Conservation (phyloP, 2,329 filamentous ascomycete species). For the Sphaerulina populicola region DNA sequence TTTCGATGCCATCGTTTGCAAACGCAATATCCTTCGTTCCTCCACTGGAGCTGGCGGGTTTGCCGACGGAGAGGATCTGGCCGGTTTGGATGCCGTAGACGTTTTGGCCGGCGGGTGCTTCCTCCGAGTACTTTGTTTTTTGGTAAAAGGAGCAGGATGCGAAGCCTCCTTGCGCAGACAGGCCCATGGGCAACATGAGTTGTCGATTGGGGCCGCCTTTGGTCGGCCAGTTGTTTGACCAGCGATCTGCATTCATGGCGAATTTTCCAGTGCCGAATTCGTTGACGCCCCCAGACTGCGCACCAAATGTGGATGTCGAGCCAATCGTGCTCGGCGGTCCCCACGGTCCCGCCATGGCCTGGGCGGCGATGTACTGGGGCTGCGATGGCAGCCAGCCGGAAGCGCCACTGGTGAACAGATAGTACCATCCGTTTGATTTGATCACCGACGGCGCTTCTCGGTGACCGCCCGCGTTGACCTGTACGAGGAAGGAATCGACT, state of each 20-base stretch:
- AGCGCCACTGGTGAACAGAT: conserved; percentile 20
- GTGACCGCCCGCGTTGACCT: conserved; percentile 13
- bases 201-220: conserved; percentile 16
- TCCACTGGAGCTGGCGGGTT: conserved; percentile 9
- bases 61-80: conserved; percentile 18
- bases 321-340: conserved; percentile 13
- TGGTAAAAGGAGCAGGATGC: conserved; percentile 18
- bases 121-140: conserved; percentile 17
- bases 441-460: conserved; percentile 20
- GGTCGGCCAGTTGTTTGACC: conserved; percentile 18
- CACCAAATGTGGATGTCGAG: conserved; percentile 17
- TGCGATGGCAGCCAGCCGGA: conserved; percentile 21
- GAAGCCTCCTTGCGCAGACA: conserved; percentile 8
- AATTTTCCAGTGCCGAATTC: conserved; percentile 7
- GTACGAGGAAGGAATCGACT: conserved; percentile 11
- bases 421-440: conserved; percentile 14
- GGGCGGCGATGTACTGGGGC: conserved; percentile 15
- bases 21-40: conserved; percentile 9
- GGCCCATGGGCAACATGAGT: conserved; percentile 17
- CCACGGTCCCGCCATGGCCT: conserved; percentile 16
- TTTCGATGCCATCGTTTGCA: conserved; percentile 17
- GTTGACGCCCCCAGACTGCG: conserved; percentile 19
- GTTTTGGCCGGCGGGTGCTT: conserved; percentile 13
- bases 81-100: conserved; percentile 20
- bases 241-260: conserved; percentile 17